Percentiles rank a stretch among this genome's conserved stretches.
These are phyloP conservation scores for Tolypocladium paradoxum DNA, from an alignment of 2,329 filamentous ascomycete genomes.

Conservation along the genomic window DNA sequence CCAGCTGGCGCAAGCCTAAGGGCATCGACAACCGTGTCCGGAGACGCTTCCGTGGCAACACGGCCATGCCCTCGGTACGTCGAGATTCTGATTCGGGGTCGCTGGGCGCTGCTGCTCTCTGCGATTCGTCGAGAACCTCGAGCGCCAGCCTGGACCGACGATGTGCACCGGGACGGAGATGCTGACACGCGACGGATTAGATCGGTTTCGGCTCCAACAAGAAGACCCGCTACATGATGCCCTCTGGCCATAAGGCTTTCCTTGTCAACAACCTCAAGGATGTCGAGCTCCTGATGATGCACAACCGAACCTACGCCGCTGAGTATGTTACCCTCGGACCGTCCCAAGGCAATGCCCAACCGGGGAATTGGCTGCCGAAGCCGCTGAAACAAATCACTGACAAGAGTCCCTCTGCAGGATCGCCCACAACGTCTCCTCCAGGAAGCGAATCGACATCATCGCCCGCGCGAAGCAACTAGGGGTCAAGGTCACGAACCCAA, in stretches of 20 bases:
- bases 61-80: constrained; percentile 96
- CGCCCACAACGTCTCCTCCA: constrained; percentile 91
- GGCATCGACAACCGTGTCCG: constrained; percentile 99
- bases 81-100: constrained; percentile 1
- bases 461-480: constrained; percentile 94
- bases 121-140: not conserved
- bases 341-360: not conserved
- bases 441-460: constrained; percentile 98
- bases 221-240: constrained; percentile 98
- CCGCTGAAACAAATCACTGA: not conserved
- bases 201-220: constrained; percentile 99
- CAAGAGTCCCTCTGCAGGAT: constrained; percentile 51
- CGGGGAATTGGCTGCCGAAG: not conserved
- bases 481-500: constrained; percentile 99
- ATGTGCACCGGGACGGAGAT: not conserved
- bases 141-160: not conserved
- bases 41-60: constrained; percentile 92
- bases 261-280: constrained; percentile 95
- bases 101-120: not conserved
- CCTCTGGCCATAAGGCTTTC: constrained; percentile 99
- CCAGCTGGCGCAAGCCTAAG: constrained; percentile 98
- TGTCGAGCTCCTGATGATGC: constrained; percentile 97
- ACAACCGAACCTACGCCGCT: constrained; percentile 98
- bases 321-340: constrained; percentile 58
- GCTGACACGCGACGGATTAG: constrained; percentile 33